Conservation (phyloP, 768 basidiomycete species). For the Tulasnella sp. region DNA sequence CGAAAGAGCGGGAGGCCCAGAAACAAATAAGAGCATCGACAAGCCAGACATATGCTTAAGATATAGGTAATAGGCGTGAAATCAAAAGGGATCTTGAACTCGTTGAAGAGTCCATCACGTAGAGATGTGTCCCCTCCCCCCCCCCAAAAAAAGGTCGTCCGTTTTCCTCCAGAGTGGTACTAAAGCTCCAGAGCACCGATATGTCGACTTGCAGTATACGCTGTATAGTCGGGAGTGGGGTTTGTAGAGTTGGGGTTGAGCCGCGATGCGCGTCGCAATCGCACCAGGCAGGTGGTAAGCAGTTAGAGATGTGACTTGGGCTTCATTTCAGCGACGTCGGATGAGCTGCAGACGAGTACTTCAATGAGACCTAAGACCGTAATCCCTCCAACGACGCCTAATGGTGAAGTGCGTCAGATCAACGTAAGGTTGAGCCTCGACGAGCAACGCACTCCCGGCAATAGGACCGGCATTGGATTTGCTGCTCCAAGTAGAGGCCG, state of each 20-base stretch:
- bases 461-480: conserved; percentile 14
- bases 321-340: not conserved
- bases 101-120: no score
- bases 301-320: not conserved
- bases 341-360: not conserved
- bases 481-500: not conserved
- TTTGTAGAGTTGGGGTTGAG: not conserved
- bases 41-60: no score
- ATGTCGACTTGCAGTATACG: not conserved
- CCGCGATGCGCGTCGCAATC: no score
- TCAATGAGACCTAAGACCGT: not conserved
- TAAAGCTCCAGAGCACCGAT: not conserved
- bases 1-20: no score
- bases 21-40: no score
- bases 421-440: no score
- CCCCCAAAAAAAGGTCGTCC: not conserved
- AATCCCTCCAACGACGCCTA: not conserved
- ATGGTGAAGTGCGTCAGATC: no score
- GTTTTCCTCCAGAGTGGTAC: not conserved
- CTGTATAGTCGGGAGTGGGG: not conserved
- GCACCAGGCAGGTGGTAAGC: not conserved
- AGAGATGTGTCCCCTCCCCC: not conserved
- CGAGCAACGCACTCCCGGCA: conserved; percentile 4
- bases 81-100: no score
- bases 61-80: no score